A percentile compares a stretch with the other conserved stretches of the same genome.
These are phyloP conservation scores for Eremothecium cymbalariae DNA, from an alignment of 1,139 yeast species.

Conservation along the genomic window DNA sequence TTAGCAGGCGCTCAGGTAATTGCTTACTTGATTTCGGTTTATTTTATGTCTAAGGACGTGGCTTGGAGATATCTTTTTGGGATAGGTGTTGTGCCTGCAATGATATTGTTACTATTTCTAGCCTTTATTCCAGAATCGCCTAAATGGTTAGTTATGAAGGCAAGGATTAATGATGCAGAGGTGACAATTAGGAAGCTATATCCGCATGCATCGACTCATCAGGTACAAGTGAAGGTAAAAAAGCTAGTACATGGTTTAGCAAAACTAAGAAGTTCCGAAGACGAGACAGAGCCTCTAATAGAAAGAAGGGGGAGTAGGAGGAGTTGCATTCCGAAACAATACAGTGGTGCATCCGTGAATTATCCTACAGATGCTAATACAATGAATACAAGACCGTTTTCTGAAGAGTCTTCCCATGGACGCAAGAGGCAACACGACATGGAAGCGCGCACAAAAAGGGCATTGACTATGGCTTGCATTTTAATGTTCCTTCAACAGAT, in stretches of 20 bases:
- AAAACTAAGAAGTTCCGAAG: slow-evolving; percentile 15
- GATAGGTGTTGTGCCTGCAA: slow-evolving; percentile 37
- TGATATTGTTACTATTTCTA: slow-evolving; percentile 32
- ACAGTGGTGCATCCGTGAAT: slow-evolving; percentile 2
- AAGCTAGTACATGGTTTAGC: slow-evolving; percentile 30
- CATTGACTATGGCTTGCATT: slow-evolving; percentile 58
- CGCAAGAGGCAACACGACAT: slow-evolving; percentile 14
- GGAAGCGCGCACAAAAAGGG: slow-evolving; percentile 43
- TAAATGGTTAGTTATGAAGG: slow-evolving; percentile 41
- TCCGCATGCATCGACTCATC: slow-evolving; percentile 33
- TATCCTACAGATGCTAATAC: not conserved
- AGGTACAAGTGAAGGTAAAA: slow-evolving; percentile 28
- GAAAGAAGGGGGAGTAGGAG: slow-evolving; percentile 2
- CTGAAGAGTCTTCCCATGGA: too few relatives aligned
- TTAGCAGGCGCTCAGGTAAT: slow-evolving; percentile 42
- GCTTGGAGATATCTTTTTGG: slow-evolving; percentile 40
- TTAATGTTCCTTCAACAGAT: slow-evolving; percentile 68
- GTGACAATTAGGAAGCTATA: slow-evolving; percentile 32
- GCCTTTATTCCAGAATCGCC: slow-evolving; percentile 54
- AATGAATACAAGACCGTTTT: too few relatives aligned
- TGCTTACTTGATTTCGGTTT: slow-evolving; percentile 36
- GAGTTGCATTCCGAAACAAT: slow-evolving; percentile 1
- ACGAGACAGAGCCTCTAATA: slow-evolving; percentile 10
- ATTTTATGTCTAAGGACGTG: slow-evolving; percentile 19
- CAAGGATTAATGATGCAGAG: slow-evolving; percentile 36